phyloP scores from a whole-genome alignment of 2,329 filamentous ascomycete genomes.

The Ophiostoma sp. region DNA sequence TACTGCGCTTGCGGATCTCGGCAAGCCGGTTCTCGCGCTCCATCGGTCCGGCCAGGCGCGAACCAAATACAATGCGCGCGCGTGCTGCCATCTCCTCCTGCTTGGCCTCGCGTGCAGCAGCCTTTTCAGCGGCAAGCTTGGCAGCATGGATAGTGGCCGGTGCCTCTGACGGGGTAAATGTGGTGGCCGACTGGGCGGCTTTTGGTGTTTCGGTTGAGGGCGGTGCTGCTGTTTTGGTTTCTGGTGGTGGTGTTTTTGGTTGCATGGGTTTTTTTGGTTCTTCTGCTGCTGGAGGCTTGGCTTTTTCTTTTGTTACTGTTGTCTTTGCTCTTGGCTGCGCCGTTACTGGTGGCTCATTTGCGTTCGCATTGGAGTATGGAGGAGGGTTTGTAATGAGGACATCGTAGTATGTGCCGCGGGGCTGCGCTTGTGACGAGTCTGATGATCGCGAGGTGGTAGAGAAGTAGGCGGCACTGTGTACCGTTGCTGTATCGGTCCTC shows the following conservation, averaged over 20 bases:
- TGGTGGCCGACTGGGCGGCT: conserved; percentile 29
- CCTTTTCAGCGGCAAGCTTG: conserved; percentile 18
- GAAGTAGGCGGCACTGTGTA: background rate
- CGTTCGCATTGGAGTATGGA: conserved; percentile 40
- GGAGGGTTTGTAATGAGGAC: conserved; percentile 47
- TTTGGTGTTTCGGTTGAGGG: conserved; percentile 16
- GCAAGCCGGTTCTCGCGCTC: conserved; percentile 59
- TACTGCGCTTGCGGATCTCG: conserved; percentile 54
- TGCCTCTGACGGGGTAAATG: conserved; percentile 15
- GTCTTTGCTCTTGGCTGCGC: conserved; percentile 30
- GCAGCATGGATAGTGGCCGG: conserved; percentile 29
- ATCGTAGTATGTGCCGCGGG: conserved; percentile 56
- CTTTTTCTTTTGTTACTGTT: conserved; percentile 21
- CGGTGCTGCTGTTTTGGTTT: background rate
- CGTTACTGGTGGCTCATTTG: conserved; percentile 42
- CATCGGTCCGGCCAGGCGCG: conserved; percentile 66
- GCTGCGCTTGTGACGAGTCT: conserved; percentile 39
- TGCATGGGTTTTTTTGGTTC: conserved; percentile 17
- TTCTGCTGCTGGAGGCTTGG: background rate
- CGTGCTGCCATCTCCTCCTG: conserved; percentile 44
- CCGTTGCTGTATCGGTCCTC: background rate
- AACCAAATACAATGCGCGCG: conserved; percentile 72
- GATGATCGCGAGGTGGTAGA: background rate
- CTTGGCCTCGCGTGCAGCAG: background rate
- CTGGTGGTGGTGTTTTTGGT: conserved; percentile 1